Evolutionary conservation across 768 basidiomycete genomes (phyloP).

Genomic region (Glaciozyma antarctica): DNA sequence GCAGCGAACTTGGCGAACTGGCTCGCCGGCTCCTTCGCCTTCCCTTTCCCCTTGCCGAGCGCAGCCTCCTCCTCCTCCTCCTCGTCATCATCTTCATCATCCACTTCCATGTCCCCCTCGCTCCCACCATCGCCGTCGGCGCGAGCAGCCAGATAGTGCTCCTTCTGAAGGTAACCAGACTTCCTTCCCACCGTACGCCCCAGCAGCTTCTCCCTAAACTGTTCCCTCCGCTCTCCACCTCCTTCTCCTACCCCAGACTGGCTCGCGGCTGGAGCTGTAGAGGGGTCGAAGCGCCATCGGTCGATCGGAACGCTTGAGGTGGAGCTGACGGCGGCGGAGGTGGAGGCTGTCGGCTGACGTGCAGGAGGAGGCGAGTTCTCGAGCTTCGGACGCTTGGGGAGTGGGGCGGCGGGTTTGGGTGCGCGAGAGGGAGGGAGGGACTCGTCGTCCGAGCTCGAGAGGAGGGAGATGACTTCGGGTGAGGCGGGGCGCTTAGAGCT

Average conservation of each 20-base stretch:
- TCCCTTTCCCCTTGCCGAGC: background rate
- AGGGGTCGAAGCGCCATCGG: background rate
- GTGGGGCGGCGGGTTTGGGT: background rate
- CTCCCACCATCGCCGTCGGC: conserved; percentile 7
- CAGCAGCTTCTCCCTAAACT: conserved; percentile 13
- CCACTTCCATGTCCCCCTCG: conserved; percentile 7
- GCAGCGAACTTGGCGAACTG: conserved; percentile 24
- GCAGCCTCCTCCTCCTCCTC: background rate
- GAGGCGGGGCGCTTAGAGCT: background rate
- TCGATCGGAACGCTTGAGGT: background rate
- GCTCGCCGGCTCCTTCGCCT: conserved; percentile 16
- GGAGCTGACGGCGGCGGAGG: background rate
- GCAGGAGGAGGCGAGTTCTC: background rate
- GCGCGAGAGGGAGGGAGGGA: background rate
- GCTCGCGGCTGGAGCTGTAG: background rate
- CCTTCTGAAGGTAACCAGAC: conserved; percentile 16
- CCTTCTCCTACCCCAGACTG: background rate
- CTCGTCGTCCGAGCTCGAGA: conserved; percentile 14
- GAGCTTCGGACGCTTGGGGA: conserved; percentile 5
- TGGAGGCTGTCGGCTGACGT: background rate
- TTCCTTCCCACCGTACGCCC: conserved; percentile 1
- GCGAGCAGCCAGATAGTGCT: conserved; percentile 24
- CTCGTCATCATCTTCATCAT: background rate
- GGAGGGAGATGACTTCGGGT: background rate
- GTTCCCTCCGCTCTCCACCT: conserved; percentile 1